Percentiles rank a stretch among this genome's conserved stretches.
phyloP scores from a whole-genome alignment of 768 basidiomycete genomes.

The Lactarius deliciosus region DNA sequence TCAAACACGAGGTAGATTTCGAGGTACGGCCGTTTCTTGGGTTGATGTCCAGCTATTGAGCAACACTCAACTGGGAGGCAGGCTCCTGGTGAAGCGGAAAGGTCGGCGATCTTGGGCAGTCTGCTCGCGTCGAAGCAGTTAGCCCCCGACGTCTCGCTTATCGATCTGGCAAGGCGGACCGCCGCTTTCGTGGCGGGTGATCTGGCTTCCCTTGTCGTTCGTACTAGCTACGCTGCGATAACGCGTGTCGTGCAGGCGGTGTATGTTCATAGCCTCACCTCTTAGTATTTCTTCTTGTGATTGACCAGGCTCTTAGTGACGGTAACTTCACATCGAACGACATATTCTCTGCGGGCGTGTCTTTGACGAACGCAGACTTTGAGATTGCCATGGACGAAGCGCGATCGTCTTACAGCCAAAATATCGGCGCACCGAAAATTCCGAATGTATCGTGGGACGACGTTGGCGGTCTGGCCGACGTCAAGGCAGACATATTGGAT shows the following conservation, averaged over 20 bases:
- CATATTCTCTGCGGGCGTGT: constrained; percentile 42
- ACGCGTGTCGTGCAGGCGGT: constrained; percentile 40
- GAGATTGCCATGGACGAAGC: constrained; percentile 68
- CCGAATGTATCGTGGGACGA: constrained; percentile 97
- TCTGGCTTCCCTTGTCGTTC: constrained; percentile 63
- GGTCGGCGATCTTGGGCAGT: constrained; percentile 57
- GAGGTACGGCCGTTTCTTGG: constrained; percentile 49
- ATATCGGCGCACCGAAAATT: constrained; percentile 96
- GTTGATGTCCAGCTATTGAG: neutral
- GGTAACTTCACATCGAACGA: constrained; percentile 34
- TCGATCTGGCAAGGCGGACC: constrained; percentile 74
- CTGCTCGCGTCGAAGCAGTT: constrained; percentile 45
- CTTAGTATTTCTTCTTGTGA: neutral
- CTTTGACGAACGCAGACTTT: constrained; percentile 63
- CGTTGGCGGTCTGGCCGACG: constrained; percentile 84
- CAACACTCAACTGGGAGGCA: constrained; percentile 35
- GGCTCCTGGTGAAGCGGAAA: constrained; percentile 80
- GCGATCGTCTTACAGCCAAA: constrained; percentile 79
- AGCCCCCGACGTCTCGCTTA: constrained; percentile 78
- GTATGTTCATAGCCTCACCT: constrained; percentile 1
- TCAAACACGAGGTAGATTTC: constrained; percentile 83
- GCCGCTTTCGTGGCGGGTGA: constrained; percentile 88
- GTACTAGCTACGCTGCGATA: constrained; percentile 56
- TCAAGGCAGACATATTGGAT: constrained; percentile 92
- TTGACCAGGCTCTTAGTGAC: constrained; percentile 8